Evolutionary conservation across 371 early-diverging fungal genomes (phyloP).

Genomic region (Syncephalastrum monosporum): DNA sequence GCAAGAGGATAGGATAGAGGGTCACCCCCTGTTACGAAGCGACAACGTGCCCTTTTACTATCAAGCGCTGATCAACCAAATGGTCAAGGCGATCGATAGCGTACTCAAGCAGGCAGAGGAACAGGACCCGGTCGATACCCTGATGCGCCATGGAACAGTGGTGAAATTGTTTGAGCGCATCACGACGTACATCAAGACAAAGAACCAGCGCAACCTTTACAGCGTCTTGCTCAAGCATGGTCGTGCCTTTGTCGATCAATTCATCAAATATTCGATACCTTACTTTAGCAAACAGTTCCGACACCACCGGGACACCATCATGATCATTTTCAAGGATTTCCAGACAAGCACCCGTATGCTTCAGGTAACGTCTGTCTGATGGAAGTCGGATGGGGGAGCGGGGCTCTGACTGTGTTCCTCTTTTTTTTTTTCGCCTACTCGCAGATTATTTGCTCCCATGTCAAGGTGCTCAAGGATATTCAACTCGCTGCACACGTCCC

Average conservation of each 20-base stretch:
- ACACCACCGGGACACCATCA: constrained; percentile 47
- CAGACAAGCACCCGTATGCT: constrained; percentile 62
- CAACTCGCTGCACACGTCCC: constrained; percentile 68
- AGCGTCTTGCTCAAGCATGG: constrained; percentile 57
- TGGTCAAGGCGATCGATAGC: constrained; percentile 34
- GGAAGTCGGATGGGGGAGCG: background rate
- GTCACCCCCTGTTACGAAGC: constrained; percentile 47
- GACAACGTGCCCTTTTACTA: constrained; percentile 52
- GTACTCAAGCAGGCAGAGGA: constrained; percentile 35
- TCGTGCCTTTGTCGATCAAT: constrained; percentile 61
- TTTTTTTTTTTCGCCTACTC: background rate
- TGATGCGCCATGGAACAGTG: constrained; percentile 21
- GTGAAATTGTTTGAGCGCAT: constrained; percentile 54
- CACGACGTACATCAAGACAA: constrained; percentile 56
- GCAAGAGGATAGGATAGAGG: constrained; percentile 30
- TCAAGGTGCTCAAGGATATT: constrained; percentile 69
- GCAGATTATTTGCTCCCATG: constrained; percentile 77
- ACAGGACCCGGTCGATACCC: constrained; percentile 11
- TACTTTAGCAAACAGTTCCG: constrained; percentile 64
- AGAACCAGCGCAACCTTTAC: constrained; percentile 48
- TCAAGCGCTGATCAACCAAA: constrained; percentile 57
- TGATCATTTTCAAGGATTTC: constrained; percentile 49
- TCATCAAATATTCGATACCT: constrained; percentile 64
- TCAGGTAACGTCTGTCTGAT: constrained; percentile 34
- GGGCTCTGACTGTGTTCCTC: background rate